These are phyloP conservation scores for Fraxinus platypoda DNA, from an alignment of 305 asterid genomes.

Conservation along the genomic window DNA sequence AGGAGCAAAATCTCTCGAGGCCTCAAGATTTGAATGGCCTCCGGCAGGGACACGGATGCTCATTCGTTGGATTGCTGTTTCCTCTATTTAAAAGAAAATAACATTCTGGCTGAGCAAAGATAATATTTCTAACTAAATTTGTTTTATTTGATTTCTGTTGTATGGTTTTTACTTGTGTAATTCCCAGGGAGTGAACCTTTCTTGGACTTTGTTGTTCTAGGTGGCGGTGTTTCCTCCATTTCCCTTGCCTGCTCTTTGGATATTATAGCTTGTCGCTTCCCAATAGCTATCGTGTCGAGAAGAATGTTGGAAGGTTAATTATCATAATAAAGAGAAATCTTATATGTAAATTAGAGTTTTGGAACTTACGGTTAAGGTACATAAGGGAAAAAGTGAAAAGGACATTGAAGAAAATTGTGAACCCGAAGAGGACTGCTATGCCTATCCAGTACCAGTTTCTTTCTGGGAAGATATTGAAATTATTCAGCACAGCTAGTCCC, in stretches of 20 bases:
- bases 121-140: neutral
- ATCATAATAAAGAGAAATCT: neutral
- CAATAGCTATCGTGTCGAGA: constrained; percentile 36
- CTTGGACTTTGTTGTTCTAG: constrained; percentile 40
- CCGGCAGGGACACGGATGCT: constrained; percentile 39
- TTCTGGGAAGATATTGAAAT: constrained; percentile 45
- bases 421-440: constrained; percentile 49
- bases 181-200: constrained; percentile 52
- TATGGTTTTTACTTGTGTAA: constrained; percentile 45
- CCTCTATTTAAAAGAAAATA: constrained; percentile 38
- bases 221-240: constrained; percentile 52
- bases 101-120: constrained; percentile 5
- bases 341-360: neutral
- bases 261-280: constrained; percentile 58
- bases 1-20: constrained; percentile 45
- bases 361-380: constrained; percentile 62
- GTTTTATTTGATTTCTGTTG: neutral
- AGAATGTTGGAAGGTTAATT: neutral
- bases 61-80: constrained; percentile 52
- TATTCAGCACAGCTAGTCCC: constrained; percentile 61
- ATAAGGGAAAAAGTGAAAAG: constrained; percentile 50
- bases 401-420: constrained; percentile 51
- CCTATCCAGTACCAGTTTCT: constrained; percentile 69
- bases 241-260: constrained; percentile 68
- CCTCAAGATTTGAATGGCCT: constrained; percentile 38